Evolutionary conservation across 768 basidiomycete species (phyloP), one percentile per base, ranked within the genome.

Genomic region (Leccinum obscurum): DNA sequence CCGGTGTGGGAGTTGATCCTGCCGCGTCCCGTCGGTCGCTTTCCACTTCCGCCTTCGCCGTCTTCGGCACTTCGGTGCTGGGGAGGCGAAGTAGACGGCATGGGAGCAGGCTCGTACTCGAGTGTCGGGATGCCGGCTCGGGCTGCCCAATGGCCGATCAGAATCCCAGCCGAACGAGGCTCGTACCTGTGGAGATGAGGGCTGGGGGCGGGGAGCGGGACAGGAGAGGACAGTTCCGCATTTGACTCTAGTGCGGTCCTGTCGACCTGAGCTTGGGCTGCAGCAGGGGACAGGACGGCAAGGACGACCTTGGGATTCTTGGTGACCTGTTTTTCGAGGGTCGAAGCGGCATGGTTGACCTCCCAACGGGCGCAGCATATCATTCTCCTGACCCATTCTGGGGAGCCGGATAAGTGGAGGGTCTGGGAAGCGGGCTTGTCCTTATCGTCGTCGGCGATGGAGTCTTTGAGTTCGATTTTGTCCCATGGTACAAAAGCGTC

Each of bases 401-500:
- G 24, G 24, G 24, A 26, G 24, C 24, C 24, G 24, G 24, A 26
- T 26, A 26, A 26, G 24, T 26, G 24, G 24, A 26, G 24, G 24
- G 24, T 93, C 92, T 13, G 70, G 1, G 67, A 60, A 37, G 66
- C 54, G 14, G 70, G 49, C 41, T 68, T 64, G n/a, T 69, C 60
- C 56, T 71, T 69, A 20, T 70, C 64, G 37, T 70, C 62, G 9
- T 68, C 66, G 22, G 54, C 41, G 30, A 59, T 22, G 51, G 66
- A 69, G 39, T 82, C 80, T 50, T 72, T 76, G 75, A 89, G 85
- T 3, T 75, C 64, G 58, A 93, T 88, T 58, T 78, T 74, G 71
- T 93, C 91, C 92, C 92, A 94, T 26, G 83, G 83, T 30, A 92
- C 86, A 70, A 87, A 93, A 1, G 90, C 92, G 53, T 90, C 86